Evolutionary conservation across 78 protist genomes (phyloP), one percentile per base, ranked within the genome.

Genomic region (Reticulomyxa filosa): DNA sequence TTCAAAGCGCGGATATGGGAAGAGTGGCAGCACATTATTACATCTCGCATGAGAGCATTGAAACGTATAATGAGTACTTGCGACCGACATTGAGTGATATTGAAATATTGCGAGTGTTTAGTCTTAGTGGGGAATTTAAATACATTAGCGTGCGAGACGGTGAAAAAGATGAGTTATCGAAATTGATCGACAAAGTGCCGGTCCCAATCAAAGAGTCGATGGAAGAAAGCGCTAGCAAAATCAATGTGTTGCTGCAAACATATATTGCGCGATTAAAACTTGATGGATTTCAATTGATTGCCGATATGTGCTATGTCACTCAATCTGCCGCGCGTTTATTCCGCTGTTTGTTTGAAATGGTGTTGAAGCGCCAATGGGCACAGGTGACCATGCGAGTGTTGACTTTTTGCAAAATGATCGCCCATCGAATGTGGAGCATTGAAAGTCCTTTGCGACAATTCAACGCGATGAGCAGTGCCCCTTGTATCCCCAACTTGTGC

Each of bases 231-330:
- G 20, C 69, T 7, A 87, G 88, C 11, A 84, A 84, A 59, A 62
- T 87, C 65, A 94, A 91, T 61, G 89, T 91, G 13, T 82, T 97
- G 22, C 79, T 97, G 32, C 99, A 97, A 38, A 67, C 96, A 3
- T 92, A 92, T 80, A 90, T 97, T 62, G 76, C 95, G 4, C 75
- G 72, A 70, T 70, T 87, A 34, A 33, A 57, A 39, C 81, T 95
- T 22, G 94, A 84, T 2, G 98, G 99, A 4, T 93, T 83, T 48
- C 87, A 98, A 4, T 71, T 96, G 27, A 50, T 74, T 17, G 46
- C 95, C 0, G 99, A 96, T 74, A 93, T 92, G 95, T 90, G 84
- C 38, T 96, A 94, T 83, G 64, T 96, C 67, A 87, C 94, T 13
- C 98, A 95, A 73, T 34, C 61, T 1, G 98, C 98, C 4, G 80